Percentiles rank a stretch among this genome's conserved stretches.
These are phyloP conservation scores for Chamaecrista fasciculata DNA, from an alignment of 306 rosid species.

Conservation along the genomic window DNA sequence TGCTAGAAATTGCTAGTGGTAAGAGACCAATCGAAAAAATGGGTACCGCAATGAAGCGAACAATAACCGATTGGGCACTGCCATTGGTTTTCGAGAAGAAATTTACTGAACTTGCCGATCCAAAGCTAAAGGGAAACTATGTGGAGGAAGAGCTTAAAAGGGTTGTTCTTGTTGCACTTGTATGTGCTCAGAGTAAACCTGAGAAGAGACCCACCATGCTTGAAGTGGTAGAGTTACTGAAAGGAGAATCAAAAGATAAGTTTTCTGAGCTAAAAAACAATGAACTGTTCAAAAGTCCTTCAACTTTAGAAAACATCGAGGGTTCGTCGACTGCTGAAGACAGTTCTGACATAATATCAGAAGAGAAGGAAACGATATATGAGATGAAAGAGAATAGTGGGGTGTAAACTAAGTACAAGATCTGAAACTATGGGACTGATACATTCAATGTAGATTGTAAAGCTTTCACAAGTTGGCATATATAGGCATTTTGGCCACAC, in stretches of 20 bases:
- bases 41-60: conserved; percentile 47
- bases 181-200: conserved; percentile 62
- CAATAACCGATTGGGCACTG: conserved; percentile 86
- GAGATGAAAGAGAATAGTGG: conserved; percentile 39
- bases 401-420: conserved; percentile 26
- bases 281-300: conserved; percentile 59
- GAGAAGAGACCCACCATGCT: conserved; percentile 84
- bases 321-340: conserved; percentile 54
- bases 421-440: conserved; percentile 19
- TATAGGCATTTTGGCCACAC: conserved; percentile 23
- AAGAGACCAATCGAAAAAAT: conserved; percentile 75
- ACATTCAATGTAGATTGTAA: conserved; percentile 21
- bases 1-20: conserved; percentile 90
- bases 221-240: conserved; percentile 75
- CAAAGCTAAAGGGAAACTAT: conserved; percentile 72
- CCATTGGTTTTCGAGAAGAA: conserved; percentile 76
- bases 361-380: conserved; percentile 52
- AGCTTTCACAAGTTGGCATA: conserved; percentile 31
- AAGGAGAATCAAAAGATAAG: conserved; percentile 75
- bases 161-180: conserved; percentile 60
- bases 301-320: conserved; percentile 32
- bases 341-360: conserved; percentile 69
- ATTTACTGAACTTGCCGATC: conserved; percentile 66
- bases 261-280: conserved; percentile 53
- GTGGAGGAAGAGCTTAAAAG: conserved; percentile 80